Conservation (phyloP, 1,139 yeast species). For the Diutina mesorugosa region DNA sequence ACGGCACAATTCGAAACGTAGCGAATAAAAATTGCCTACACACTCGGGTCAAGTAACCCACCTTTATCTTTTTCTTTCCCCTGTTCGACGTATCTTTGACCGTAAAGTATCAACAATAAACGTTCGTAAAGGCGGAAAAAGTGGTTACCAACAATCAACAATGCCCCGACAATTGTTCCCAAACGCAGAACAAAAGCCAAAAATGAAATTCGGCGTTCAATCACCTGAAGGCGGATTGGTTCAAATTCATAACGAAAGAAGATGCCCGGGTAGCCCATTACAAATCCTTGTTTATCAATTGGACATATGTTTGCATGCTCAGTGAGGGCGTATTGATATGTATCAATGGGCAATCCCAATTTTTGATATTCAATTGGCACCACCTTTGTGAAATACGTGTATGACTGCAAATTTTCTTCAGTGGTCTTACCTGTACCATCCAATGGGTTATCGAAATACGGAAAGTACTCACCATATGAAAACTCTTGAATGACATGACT, state of each 20-base stretch:
- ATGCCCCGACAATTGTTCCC: constrained; percentile 70
- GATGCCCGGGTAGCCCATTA: constrained; percentile 47
- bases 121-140: constrained; percentile 37
- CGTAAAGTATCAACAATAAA: constrained; percentile 28
- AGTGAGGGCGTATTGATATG: constrained; percentile 79
- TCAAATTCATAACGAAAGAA: constrained; percentile 80
- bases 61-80: constrained; percentile 41
- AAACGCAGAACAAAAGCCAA: constrained; percentile 64
- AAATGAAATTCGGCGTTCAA: constrained; percentile 66
- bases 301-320: constrained; percentile 27
- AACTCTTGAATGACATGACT: constrained; percentile 79
- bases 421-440: constrained; percentile 60
- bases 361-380: constrained; percentile 74
- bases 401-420: constrained; percentile 28
- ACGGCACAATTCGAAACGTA: too few species aligned
- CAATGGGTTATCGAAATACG: constrained; percentile 74
- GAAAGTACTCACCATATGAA: constrained; percentile 85
- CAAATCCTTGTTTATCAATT: constrained; percentile 13
- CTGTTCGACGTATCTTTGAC: constrained; percentile 36
- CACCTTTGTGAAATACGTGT: constrained; percentile 59
- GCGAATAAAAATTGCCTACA: not conserved
- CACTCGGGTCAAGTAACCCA: constrained; percentile 11
- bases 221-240: constrained; percentile 59
- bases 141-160: constrained; percentile 40
- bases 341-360: constrained; percentile 59